A percentile compares a stretch with the other conserved stretches of the same genome.
These are phyloP conservation scores for Saccharomyces cerevisiae DNA, from an alignment of 805 yeast genomes.

Conservation along the genomic window DNA sequence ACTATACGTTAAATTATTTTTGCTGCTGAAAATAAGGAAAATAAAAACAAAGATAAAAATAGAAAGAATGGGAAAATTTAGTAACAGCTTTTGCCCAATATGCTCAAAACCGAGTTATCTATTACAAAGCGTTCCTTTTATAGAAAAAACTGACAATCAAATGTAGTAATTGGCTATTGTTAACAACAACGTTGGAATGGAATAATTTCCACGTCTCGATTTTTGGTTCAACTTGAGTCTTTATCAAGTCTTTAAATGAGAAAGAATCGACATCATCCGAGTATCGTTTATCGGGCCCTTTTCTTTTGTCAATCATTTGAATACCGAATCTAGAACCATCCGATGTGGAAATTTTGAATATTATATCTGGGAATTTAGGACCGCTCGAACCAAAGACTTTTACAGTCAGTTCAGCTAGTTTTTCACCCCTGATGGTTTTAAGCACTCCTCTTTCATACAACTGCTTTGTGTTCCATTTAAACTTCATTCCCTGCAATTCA, in stretches of 20 bases:
- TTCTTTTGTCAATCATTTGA: constrained; percentile 39
- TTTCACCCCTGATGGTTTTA: constrained; percentile 48
- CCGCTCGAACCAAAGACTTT: constrained; percentile 35
- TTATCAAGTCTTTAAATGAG: constrained; percentile 63
- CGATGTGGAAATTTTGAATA: constrained; percentile 66
- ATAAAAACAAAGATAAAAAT: background rate
- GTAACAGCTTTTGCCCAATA: background rate
- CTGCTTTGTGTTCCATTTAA: constrained; percentile 69
- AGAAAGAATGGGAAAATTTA: background rate
- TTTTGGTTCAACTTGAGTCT: constrained; percentile 62
- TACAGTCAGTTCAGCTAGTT: constrained; percentile 31
- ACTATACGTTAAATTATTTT: background rate
- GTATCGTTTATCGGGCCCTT: constrained; percentile 18
- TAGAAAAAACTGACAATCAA: constrained; percentile 65
- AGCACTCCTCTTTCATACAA: constrained; percentile 67
- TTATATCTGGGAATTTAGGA: constrained; percentile 55
- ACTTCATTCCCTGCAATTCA: constrained; percentile 40
- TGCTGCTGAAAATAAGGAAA: no score
- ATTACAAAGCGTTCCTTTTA: constrained; percentile 1
- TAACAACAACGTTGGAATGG: constrained; percentile 59
- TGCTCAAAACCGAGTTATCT: no score
- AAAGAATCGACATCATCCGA: constrained; percentile 37
- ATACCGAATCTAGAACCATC: constrained; percentile 62
- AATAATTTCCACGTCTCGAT: constrained; percentile 47
- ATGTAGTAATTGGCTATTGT: constrained; percentile 57